phyloP scores from a whole-genome alignment of 2,329 filamentous ascomycete species.

The Aspergillus hiratsukae region DNA sequence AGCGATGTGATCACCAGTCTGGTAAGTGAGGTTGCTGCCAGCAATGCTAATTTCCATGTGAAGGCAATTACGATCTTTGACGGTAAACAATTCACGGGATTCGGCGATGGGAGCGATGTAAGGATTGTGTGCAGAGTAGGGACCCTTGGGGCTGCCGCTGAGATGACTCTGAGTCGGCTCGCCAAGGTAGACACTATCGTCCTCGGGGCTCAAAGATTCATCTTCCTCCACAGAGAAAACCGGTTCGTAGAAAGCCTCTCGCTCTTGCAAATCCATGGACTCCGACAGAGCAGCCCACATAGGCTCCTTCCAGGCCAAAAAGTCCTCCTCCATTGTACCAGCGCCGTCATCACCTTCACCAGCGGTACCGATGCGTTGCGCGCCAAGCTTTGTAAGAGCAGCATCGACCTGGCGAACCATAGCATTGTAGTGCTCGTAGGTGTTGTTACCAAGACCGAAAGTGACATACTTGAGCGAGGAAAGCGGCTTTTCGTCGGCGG shows the following conservation, averaged over 20 bases:
- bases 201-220: slow-evolving; percentile 67
- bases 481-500: slow-evolving; percentile 64
- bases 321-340: slow-evolving; percentile 99
- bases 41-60: slow-evolving; percentile 93
- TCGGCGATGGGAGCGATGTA: slow-evolving; percentile 91
- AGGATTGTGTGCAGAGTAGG: slow-evolving; percentile 94
- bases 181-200: slow-evolving; percentile 82
- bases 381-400: slow-evolving; percentile 75
- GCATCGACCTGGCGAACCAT: slow-evolving; percentile 93
- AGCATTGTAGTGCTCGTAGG: slow-evolving; percentile 98
- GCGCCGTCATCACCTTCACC: slow-evolving; percentile 97
- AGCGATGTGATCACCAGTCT: slow-evolving; percentile 95
- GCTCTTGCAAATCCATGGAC: slow-evolving; percentile 85
- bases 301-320: slow-evolving; percentile 97
- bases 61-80: slow-evolving; percentile 88
- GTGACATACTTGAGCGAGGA: slow-evolving; percentile 85
- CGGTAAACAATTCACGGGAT: slow-evolving; percentile 84
- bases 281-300: slow-evolving; percentile 89
- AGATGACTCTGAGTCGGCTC: slow-evolving; percentile 97
- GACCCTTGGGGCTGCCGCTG: slow-evolving; percentile 75
- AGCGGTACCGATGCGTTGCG: slow-evolving; percentile 74
- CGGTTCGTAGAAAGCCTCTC: slow-evolving; percentile 92
- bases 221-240: slow-evolving; percentile 78
- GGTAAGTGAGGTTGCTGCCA: slow-evolving; percentile 84
- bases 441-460: slow-evolving; percentile 98